Evolutionary conservation across 2,329 filamentous ascomycete species (phyloP), one percentile per base, ranked within the genome.

Genomic region (Diaporthe citrichinensis): DNA sequence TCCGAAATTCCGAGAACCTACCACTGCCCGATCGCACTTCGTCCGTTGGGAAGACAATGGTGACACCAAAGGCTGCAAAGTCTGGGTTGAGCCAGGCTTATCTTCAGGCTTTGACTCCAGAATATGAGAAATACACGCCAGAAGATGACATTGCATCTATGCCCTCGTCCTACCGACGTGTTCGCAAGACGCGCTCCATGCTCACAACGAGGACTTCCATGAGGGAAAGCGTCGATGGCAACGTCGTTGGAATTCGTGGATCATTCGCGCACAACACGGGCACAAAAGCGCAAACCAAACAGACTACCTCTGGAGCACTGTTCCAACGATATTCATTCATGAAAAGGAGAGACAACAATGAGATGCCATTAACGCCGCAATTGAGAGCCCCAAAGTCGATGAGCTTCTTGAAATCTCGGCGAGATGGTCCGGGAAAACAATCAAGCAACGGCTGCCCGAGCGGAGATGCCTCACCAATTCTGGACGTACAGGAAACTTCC

Each of bases 151-250:
- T 86, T 44, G 85, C 84, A 1, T 89, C 88, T 4, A 84, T 84
- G 41, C 85, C 87, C 20, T 87, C 86, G 2, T 88, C 88, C 0
- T 88, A 86, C 78, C 85, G 86, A 62, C 86, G 84, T 39, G 81
- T 92, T 57, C 88, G 89, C 58, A 90, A 88, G 78, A 90, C 90
- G 1, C 88, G 84, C 75, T 92, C 90, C 0, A 88, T 91, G 88
- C 86, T 89, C 76, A 82, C 84, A 15, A 81, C 83, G 3, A 83
- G 84, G 1, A 78, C 80, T 15, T 57, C 61, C 0, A 73, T 67
- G 28, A 78, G 76, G 9, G 65, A 31, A 12, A 76, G 68, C 17
- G 75, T 77, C 20, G 77, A 78, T 17, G 75, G 46, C 14, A 76
- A 61, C 20, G 74, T 78, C 14, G 72, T 76, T 14, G 74, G 7